Percentiles rank a stretch among this genome's conserved stretches.
phyloP scores from a whole-genome alignment of 2,329 filamentous ascomycete species.

The Penicillium sp. region DNA sequence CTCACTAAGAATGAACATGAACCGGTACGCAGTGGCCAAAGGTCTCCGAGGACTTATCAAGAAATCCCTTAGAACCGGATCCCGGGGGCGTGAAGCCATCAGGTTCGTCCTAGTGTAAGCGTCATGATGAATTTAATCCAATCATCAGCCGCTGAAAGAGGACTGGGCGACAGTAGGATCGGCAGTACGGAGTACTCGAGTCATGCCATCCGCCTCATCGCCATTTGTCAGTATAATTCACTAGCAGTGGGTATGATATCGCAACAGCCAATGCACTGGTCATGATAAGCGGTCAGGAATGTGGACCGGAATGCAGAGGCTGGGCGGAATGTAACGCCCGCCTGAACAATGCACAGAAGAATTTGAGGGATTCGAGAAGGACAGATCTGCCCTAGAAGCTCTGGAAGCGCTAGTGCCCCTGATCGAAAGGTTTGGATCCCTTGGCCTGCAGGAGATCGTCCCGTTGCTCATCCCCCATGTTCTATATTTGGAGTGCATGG shows the following conservation, averaged over 20 bases:
- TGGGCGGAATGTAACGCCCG: conserved; percentile 36
- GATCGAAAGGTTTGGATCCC: conserved; percentile 1
- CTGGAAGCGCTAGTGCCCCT: not conserved
- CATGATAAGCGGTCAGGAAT: conserved; percentile 26
- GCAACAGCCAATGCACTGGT: conserved; percentile 17
- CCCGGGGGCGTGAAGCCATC: not conserved
- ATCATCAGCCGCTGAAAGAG: conserved; percentile 18
- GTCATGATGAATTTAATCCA: conserved; percentile 32
- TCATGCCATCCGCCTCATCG: conserved; percentile 2
- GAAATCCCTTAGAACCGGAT: conserved; percentile 7
- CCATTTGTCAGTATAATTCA: conserved; percentile 14
- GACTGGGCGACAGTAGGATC: conserved; percentile 18
- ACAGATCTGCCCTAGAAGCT: conserved; percentile 5
- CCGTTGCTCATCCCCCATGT: conserved; percentile 2
- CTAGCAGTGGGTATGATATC: conserved; percentile 14
- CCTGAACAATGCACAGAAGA: conserved; percentile 33
- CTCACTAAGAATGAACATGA: conserved; percentile 7
- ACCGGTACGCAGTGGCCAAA: conserved; percentile 15
- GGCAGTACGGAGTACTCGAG: conserved; percentile 1
- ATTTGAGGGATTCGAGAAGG: conserved; percentile 25
- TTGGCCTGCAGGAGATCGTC: conserved; percentile 18
- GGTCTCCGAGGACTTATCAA: conserved; percentile 4
- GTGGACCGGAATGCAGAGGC: conserved; percentile 28
- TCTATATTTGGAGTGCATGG: conserved; percentile 25
- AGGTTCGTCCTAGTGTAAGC: conserved; percentile 31